Evolutionary conservation across 352 stramenopile species (phyloP), one percentile per base, ranked within the genome.

Genomic region (Discostella stelligera): DNA sequence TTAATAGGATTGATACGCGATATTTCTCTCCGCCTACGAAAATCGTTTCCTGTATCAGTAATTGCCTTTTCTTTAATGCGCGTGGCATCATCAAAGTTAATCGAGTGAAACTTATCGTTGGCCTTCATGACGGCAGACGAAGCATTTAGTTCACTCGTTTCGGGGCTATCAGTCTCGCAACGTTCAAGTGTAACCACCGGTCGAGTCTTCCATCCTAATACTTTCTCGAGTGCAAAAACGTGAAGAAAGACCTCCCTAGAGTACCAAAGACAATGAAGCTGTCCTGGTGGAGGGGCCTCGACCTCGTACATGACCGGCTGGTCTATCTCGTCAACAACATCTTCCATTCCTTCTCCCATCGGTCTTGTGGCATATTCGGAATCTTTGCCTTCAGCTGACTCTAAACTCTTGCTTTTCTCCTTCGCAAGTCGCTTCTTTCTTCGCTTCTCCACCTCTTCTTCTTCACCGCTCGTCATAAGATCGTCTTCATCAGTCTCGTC

Each of bases 181-280:
- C 30, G 80, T 80, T 89, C 76, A 49, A 92, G 66, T 41, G 66
- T 62, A 5, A 82, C 62, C 21, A 85, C 71, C 27, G 76, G 66
- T 25, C 88, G 65, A 25, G 74, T 88, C 65, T 90, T 94, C 84
- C 84, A 94, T 14, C 74, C 86, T 0, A 91, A 60, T 76, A 93
- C 80, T 62, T 94, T 94, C 58, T 94, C 89, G 32, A 94, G 50
- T 1, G 93, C 89, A 73, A 88, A 94, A 8, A 91, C 77, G 58
- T 92, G 77, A 18, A 85, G 58, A 60, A 90, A 90, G 6, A 46
- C 25, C 79, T 94, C 89, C 50, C 75, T 80, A 9, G 84, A 91
- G 75, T 94, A 93, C 89, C 89, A 94, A 20, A 94, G 68, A 50
- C 84, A 87, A 53, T 82, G 66, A 18, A 93, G 66, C 11, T 69